Base-by-base conservation (phyloP, 1,284 basidiomycete species). In the Apiotrichum siamense region DNA sequence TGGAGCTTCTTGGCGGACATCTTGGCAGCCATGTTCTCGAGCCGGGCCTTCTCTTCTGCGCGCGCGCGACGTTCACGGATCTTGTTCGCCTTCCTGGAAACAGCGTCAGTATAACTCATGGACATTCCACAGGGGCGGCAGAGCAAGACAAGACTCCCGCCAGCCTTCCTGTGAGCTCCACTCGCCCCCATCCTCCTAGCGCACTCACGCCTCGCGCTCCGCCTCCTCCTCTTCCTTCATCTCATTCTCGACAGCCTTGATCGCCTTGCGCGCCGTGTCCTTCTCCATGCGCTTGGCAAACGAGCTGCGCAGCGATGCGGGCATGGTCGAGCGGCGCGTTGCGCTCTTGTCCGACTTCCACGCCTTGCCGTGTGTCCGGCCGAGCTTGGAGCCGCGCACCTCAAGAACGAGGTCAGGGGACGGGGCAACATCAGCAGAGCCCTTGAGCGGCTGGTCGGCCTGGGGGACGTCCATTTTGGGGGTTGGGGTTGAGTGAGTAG, bases 1-100 rank as follows among this genome's bases (percentile, higher is more conserved):
- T 75, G 73, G 20, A 71, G 56, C 61, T 73, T 75, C 69, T 75
- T 76, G n/a, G 69, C 73, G 7, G 66, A 69, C 73, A 75, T 75
- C 63, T 65, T 71, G 13, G 69, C 69, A 20, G 59, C 61, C 59
- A 72, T 60, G 54, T 71, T 64, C 55, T 72, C 73, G 60, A 70
- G 53, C 46, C 74, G 60, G 50, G 63, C 60, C 62, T 70, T 72
- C 63, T 76, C 73, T 27, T 67, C 74, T 35, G 62, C 45, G 40
- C 69, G 49, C 42, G 66, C 69, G 39, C 72, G 58, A 45, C 74
- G 52, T 47, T 76, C 73, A 44, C 69, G 67, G 55, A 75, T 65
- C 23, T 56, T 53, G n/a, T 54, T 60, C 17, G 60, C 59, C 57
- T 71, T 73, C 32, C 69, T 74, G 50, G 2, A 39, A n/a, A 11